Percentiles rank a stretch among this genome's conserved stretches.
phyloP scores from a whole-genome alignment of 2,329 filamentous ascomycete genomes.

The Ascochyta koolunga region DNA sequence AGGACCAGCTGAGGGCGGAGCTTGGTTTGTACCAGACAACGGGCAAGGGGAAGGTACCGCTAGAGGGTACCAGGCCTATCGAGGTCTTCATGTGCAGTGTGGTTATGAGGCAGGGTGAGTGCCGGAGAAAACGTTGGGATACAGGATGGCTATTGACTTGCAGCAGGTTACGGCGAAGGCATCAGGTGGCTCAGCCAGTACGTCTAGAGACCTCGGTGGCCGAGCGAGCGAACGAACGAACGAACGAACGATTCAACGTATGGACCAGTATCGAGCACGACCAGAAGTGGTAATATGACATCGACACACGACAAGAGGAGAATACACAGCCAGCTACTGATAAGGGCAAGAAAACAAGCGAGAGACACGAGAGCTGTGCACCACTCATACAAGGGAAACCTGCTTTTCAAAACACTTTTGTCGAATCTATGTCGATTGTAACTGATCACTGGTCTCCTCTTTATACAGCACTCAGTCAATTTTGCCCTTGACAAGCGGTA shows the following conservation, averaged over 20 bases:
- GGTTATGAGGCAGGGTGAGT: conserved; percentile 82
- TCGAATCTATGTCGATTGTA: background rate
- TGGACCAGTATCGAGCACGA: background rate
- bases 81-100: conserved; percentile 98
- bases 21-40: conserved; percentile 81
- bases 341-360: background rate
- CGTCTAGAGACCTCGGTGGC: conserved; percentile 30
- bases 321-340: background rate
- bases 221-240: background rate
- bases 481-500: conserved; percentile 23
- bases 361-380: background rate
- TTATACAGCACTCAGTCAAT: background rate
- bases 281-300: background rate
- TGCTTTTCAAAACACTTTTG: background rate
- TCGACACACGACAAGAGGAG: background rate
- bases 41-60: conserved; percentile 41
- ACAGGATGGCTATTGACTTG: conserved; percentile 1
- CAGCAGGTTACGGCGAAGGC: conserved; percentile 42
- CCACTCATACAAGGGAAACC: background rate
- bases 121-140: background rate
- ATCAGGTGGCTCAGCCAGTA: conserved; percentile 50
- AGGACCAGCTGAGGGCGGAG: conserved; percentile 91
- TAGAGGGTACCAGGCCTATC: conserved; percentile 59
- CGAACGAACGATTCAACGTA: background rate
- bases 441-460: background rate